A percentile compares a stretch with the other conserved stretches of the same genome.
Conservation (phyloP, 441 rosid genomes). For the Codiaeum variegatum region DNA sequence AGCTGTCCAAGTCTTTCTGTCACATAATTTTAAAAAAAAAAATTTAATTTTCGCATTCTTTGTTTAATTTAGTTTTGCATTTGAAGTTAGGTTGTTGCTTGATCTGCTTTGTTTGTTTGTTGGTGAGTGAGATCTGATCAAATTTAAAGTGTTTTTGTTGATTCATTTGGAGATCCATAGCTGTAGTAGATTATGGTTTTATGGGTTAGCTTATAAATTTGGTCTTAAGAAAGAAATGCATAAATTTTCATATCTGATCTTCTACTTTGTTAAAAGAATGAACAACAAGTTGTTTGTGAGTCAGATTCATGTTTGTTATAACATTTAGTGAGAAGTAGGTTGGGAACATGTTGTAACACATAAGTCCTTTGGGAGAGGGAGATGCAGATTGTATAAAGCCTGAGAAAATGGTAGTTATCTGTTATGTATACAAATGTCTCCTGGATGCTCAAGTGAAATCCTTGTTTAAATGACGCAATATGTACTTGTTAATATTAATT, state of each 20-base stretch:
- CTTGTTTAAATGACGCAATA: neutral
- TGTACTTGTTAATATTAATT: neutral
- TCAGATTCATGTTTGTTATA: no score
- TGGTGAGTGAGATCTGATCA: conserved; percentile 9
- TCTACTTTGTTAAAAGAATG: no score
- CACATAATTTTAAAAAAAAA: no score
- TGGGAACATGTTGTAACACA: conserved; percentile 8
- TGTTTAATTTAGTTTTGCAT: neutral
- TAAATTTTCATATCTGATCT: neutral
- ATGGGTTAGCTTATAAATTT: neutral
- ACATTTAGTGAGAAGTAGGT: no score
- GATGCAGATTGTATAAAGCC: neutral
- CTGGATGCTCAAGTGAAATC: no score
- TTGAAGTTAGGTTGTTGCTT: conserved; percentile 2
- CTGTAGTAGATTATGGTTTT: neutral
- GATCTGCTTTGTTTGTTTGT: conserved; percentile 5
- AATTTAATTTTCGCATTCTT: no score
- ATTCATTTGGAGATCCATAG: neutral
- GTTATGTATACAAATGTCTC: no score
- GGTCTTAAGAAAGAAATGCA: no score
- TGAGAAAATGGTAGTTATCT: neutral
- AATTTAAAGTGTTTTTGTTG: neutral
- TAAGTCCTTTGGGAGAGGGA: conserved; percentile 4
- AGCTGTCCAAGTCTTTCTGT: neutral
- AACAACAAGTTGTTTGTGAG: no score